Evolutionary conservation across 1,284 basidiomycete species (phyloP).

Genomic region (Cerrena zonata): DNA sequence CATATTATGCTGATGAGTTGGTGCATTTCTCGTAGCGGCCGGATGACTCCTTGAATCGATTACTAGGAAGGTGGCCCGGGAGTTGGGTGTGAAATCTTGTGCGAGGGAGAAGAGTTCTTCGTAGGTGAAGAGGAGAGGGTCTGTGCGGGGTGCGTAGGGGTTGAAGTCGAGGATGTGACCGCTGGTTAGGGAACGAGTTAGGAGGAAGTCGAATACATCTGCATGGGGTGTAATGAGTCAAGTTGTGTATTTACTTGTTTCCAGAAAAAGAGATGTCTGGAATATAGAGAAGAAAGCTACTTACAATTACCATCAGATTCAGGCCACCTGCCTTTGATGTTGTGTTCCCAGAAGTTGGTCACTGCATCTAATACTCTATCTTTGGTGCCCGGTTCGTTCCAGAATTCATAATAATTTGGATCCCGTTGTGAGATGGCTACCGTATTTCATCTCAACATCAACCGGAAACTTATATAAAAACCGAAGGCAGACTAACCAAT

Average conservation of each 20-base stretch:
- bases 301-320: constrained; percentile 59
- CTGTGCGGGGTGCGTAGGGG: constrained; percentile 80
- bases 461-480: too few species aligned
- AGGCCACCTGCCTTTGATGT: constrained; percentile 59
- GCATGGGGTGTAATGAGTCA: constrained; percentile 1
- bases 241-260: neutral
- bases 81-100: constrained; percentile 10
- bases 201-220: constrained; percentile 85
- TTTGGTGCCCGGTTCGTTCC: constrained; percentile 59
- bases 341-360: constrained; percentile 59
- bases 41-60: constrained; percentile 71
- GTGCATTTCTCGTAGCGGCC: constrained; percentile 58
- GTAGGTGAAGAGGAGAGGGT: constrained; percentile 82
- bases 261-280: neutral
- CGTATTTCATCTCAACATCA: neutral
- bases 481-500: constrained; percentile 60
- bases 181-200: constrained; percentile 71
- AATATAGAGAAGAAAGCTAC: constrained; percentile 23
- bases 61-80: constrained; percentile 52
- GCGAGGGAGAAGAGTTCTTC: constrained; percentile 60
- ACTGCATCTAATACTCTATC: constrained; percentile 52
- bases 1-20: constrained; percentile 84
- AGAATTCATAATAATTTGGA: constrained; percentile 82
- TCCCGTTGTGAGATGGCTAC: constrained; percentile 88
- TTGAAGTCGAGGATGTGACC: constrained; percentile 88